A percentile compares a stretch with the other conserved stretches of the same genome.
These are phyloP conservation scores for Pseudozyma tsukubaensis DNA, from an alignment of 1,284 basidiomycete species.

Conservation along the genomic window DNA sequence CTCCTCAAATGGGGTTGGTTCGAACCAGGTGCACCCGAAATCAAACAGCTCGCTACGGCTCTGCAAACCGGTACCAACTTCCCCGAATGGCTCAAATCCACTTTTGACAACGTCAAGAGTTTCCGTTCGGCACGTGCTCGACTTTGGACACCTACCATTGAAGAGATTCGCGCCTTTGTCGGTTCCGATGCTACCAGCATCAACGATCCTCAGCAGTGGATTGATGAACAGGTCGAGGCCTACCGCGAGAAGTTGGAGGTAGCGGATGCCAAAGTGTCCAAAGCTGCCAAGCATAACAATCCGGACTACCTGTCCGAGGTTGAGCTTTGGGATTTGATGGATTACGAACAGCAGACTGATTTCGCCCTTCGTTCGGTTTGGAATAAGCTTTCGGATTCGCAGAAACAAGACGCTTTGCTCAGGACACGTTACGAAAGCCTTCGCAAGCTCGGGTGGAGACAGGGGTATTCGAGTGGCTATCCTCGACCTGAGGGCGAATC, in stretches of 20 bases:
- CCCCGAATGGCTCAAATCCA: constrained; percentile 23
- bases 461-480: constrained; percentile 64
- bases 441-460: constrained; percentile 64
- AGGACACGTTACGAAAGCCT: constrained; percentile 50
- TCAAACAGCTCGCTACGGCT: background rate
- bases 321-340: constrained; percentile 38
- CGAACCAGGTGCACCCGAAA: constrained; percentile 4
- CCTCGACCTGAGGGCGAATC: constrained; percentile 37
- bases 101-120: constrained; percentile 30
- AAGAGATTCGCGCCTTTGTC: constrained; percentile 13
- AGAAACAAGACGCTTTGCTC: constrained; percentile 36
- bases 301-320: constrained; percentile 4
- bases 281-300: background rate
- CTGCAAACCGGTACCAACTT: background rate
- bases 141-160: constrained; percentile 38
- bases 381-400: constrained; percentile 27
- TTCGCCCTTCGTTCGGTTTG: constrained; percentile 46
- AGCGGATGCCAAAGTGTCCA: constrained; percentile 2
- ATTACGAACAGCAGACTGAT: constrained; percentile 49
- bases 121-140: constrained; percentile 50
- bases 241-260: constrained; percentile 13
- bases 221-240: constrained; percentile 21
- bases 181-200: constrained; percentile 9
- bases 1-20: constrained; percentile 47
- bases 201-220: constrained; percentile 25